Evolutionary conservation across 148 eudicot species (phyloP).

Genomic region (Rhododendron ferrugineum): DNA sequence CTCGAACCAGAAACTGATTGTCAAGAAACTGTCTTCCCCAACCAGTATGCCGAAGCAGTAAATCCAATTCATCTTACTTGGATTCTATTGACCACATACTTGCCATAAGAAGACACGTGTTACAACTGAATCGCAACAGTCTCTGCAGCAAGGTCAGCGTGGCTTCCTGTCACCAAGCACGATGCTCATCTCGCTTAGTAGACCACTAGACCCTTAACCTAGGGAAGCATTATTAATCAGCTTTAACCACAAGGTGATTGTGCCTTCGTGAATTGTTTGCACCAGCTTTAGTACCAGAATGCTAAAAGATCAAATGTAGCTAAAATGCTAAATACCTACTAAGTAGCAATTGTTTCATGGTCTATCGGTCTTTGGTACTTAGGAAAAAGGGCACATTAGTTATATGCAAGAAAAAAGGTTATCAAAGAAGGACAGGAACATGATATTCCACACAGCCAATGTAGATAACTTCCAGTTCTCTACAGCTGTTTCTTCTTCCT

Average conservation of each 20-base stretch:
- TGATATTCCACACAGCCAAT: not conserved
- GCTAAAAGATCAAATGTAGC: not conserved
- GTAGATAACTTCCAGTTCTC: not conserved
- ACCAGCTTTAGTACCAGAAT: not conserved
- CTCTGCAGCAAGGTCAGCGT: not conserved
- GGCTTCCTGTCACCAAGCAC: not conserved
- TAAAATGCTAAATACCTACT: not conserved
- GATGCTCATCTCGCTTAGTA: not conserved
- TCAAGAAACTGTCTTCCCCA: not conserved
- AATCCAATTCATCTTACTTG: not conserved
- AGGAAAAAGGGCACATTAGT: not conserved
- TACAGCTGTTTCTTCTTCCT: not conserved
- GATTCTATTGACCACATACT: not conserved
- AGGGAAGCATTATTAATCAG: not conserved
- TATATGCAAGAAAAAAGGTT: not conserved
- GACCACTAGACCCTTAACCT: not conserved
- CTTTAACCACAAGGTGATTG: not conserved
- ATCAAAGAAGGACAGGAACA: not conserved
- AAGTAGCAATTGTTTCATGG: not conserved
- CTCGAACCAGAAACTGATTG: not conserved
- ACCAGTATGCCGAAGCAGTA: not conserved
- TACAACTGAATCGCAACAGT: not conserved
- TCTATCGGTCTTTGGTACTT: not conserved
- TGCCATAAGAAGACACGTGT: not conserved
- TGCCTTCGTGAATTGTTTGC: not conserved